Evolutionary conservation across 495 filamentous ascomycete genomes (phyloP).

Genomic region (Annulohypoxylon maeteangense): DNA sequence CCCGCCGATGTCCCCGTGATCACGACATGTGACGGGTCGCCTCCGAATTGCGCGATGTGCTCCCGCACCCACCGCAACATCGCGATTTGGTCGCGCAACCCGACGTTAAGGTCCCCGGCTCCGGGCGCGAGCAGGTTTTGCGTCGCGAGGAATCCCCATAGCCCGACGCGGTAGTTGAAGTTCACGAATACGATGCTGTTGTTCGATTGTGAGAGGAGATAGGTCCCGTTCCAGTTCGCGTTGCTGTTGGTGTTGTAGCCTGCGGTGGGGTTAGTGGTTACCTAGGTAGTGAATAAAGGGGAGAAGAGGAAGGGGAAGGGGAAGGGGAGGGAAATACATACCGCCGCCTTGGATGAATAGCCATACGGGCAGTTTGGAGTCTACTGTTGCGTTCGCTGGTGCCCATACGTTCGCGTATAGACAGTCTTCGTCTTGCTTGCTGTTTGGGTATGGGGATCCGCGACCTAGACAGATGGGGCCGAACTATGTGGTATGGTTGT

Average conservation of each 20-base stretch:
- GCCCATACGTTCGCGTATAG: constrained; percentile 80
- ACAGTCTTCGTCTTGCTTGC: constrained; percentile 72
- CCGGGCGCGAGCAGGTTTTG: constrained; percentile 63
- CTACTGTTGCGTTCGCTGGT: constrained; percentile 62
- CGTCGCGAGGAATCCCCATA: constrained; percentile 77
- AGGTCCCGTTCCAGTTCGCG: constrained; percentile 72
- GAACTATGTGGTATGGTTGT: constrained; percentile 42
- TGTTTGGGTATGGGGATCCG: constrained; percentile 49
- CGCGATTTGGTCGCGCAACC: constrained; percentile 75
- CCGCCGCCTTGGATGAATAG: constrained; percentile 82
- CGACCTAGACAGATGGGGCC: constrained; percentile 65
- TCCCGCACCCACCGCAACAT: constrained; percentile 75
- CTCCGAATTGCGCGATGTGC: constrained; percentile 75
- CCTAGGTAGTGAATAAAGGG: no score
- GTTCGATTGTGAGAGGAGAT: constrained; percentile 67
- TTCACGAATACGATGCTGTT: constrained; percentile 74
- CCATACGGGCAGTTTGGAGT: constrained; percentile 70
- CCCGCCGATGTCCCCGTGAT: constrained; percentile 80
- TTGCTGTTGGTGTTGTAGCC: constrained; percentile 72
- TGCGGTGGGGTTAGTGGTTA: constrained; percentile 14
- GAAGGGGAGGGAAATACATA: constrained; percentile 23
- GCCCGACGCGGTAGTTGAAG: constrained; percentile 79
- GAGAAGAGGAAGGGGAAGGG: neutral
- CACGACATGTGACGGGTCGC: constrained; percentile 75
- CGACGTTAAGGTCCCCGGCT: constrained; percentile 69